These are phyloP conservation scores for Ordospora colligata DNA, from an alignment of 371 early-diverging fungal species.

Conservation along the genomic window DNA sequence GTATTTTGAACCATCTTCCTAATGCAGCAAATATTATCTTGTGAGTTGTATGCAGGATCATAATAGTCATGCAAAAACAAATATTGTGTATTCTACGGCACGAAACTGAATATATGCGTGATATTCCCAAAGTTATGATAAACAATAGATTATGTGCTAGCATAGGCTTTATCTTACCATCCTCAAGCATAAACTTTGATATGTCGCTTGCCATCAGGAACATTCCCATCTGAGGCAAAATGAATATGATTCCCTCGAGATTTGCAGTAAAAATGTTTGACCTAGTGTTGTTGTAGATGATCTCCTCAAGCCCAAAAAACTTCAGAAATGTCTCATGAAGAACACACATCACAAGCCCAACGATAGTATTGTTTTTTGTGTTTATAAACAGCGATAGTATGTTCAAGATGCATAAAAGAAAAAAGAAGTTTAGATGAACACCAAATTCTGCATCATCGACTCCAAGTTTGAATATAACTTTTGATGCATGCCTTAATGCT, in stretches of 20 bases:
- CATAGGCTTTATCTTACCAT: not conserved
- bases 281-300: not conserved
- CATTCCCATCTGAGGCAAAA: slow-evolving; percentile 3
- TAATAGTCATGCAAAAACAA: not conserved
- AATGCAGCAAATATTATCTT: not conserved
- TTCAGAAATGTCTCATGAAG: not conserved
- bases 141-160: not conserved
- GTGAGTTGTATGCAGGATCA: not conserved
- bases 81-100: slow-evolving; percentile 8
- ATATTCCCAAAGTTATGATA: not conserved
- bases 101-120: not conserved
- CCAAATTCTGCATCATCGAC: not conserved
- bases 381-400: not conserved
- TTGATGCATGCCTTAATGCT: not conserved
- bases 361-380: not conserved
- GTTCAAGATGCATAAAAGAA: not conserved
- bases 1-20: not conserved
- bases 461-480: not conserved
- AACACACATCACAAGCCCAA: not conserved
- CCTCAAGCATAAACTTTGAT: not conserved
- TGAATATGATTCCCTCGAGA: not conserved
- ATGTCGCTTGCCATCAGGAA: not conserved
- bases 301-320: not conserved
- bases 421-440: not conserved
- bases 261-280: not conserved